Evolutionary conservation across 139 green algal genomes (phyloP).

Genomic region (Spirogloea muscicola): DNA sequence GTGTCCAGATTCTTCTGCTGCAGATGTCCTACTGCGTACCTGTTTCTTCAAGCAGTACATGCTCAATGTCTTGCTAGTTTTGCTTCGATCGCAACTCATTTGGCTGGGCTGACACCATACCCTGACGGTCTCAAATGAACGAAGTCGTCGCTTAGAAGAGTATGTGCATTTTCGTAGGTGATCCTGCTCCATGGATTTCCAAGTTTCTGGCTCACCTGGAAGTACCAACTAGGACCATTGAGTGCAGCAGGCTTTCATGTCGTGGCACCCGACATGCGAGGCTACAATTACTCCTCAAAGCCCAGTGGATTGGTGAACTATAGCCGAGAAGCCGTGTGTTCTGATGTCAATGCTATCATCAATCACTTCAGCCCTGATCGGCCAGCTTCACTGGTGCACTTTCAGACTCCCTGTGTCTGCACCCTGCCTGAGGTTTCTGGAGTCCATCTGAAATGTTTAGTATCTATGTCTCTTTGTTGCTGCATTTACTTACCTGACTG

Average conservation of each 20-base stretch:
- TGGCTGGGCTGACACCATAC: neutral
- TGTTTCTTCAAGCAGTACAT: neutral
- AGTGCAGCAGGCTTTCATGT: conserved; percentile 25
- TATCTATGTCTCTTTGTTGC: neutral
- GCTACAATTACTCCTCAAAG: conserved; percentile 39
- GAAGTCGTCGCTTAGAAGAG: conserved; percentile 1
- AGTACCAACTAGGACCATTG: conserved; percentile 27
- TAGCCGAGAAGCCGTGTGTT: conserved; percentile 16
- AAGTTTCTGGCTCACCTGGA: conserved; percentile 48
- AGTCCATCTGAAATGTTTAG: conserved; percentile 5
- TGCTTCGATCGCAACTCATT: neutral
- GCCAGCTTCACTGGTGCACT: conserved; percentile 6
- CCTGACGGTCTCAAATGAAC: conserved; percentile 2
- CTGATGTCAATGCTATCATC: conserved; percentile 22
- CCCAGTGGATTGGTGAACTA: conserved; percentile 14
- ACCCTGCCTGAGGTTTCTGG: neutral
- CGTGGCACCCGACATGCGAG: conserved; percentile 33
- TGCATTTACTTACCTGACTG: neutral
- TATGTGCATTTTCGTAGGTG: conserved; percentile 6
- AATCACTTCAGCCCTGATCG: neutral
- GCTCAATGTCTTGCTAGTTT: neutral
- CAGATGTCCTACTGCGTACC: neutral
- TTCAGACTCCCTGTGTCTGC: neutral
- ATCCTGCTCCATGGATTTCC: conserved; percentile 43
- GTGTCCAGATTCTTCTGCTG: neutral